Evolutionary conservation across 352 stramenopile genomes (phyloP).

Genomic region (Pythium insidiosum): DNA sequence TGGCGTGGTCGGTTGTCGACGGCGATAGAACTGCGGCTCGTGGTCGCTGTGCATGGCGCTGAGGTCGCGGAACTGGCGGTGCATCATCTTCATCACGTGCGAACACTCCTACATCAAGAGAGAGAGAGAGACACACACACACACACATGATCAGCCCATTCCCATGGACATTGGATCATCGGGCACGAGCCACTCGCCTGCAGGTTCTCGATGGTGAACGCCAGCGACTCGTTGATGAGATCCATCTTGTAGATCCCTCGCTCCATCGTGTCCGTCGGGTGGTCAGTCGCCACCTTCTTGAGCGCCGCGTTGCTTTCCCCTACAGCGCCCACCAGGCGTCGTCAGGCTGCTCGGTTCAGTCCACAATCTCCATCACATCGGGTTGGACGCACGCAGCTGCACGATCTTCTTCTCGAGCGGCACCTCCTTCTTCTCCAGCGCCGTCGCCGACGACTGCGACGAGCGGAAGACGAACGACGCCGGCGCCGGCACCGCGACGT

Average conservation of each 20-base stretch:
- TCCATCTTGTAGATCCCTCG: slow-evolving; percentile 61
- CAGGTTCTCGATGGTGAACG: slow-evolving; percentile 77
- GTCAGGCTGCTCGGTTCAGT: too few relatives aligned
- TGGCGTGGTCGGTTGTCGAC: not conserved
- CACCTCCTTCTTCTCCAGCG: slow-evolving; percentile 13
- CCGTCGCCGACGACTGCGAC: slow-evolving; percentile 4
- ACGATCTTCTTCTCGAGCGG: slow-evolving; percentile 27
- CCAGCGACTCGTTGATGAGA: slow-evolving; percentile 73
- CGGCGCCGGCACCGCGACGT: slow-evolving; percentile 18
- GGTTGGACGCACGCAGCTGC: slow-evolving; percentile 16
- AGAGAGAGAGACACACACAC: too few relatives aligned
- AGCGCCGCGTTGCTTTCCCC: slow-evolving; percentile 38
- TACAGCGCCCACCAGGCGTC: too few relatives aligned
- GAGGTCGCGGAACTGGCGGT: slow-evolving; percentile 55
- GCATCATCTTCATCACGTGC: slow-evolving; percentile 64
- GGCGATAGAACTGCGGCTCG: slow-evolving; percentile 20
- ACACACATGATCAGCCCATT: too few relatives aligned
- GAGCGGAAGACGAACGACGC: slow-evolving; percentile 31
- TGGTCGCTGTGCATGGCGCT: slow-evolving; percentile 26
- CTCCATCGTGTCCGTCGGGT: slow-evolving; percentile 26
- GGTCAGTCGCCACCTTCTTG: slow-evolving; percentile 21
- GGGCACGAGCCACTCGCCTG: slow-evolving; percentile 20
- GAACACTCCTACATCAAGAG: slow-evolving; percentile 51
- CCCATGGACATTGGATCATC: too few relatives aligned
- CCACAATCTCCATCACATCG: too few relatives aligned